These are phyloP conservation scores for Butyriboletus appendiculatus DNA, from an alignment of 1,284 basidiomycete genomes.

Conservation along the genomic window DNA sequence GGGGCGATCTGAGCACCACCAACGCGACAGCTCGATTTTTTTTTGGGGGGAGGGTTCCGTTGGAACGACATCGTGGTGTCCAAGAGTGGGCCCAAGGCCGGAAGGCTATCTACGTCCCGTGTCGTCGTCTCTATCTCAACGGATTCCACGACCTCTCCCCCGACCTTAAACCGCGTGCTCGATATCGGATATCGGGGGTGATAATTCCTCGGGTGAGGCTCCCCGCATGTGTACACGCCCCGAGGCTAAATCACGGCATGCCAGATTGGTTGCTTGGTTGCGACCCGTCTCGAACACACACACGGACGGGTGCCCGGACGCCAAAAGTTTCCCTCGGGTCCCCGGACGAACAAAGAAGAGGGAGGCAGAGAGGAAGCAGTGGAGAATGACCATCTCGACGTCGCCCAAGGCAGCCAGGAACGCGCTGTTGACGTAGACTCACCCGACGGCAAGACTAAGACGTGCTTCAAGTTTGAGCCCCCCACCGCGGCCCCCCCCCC, in stretches of 20 bases:
- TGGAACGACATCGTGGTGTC: background rate
- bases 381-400: background rate
- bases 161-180: slow-evolving; percentile 4
- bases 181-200: background rate
- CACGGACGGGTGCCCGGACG: slow-evolving; percentile 3
- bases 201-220: too few species aligned
- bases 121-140: background rate
- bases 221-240: too few species aligned
- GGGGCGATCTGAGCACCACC: background rate
- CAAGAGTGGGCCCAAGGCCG: background rate
- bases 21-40: background rate
- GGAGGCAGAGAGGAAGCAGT: background rate
- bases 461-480: background rate
- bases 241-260: background rate
- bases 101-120: background rate
- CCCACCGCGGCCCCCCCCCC: background rate
- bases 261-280: background rate
- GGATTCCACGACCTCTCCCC: background rate
- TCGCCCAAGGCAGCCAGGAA: background rate
- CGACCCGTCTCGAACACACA: slow-evolving; percentile 2
- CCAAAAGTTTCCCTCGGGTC: background rate
- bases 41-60: background rate
- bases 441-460: background rate
- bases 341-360: background rate
- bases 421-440: background rate